Evolutionary conservation across 805 yeast species (phyloP).

Genomic region (Nakazawaea holstii): DNA sequence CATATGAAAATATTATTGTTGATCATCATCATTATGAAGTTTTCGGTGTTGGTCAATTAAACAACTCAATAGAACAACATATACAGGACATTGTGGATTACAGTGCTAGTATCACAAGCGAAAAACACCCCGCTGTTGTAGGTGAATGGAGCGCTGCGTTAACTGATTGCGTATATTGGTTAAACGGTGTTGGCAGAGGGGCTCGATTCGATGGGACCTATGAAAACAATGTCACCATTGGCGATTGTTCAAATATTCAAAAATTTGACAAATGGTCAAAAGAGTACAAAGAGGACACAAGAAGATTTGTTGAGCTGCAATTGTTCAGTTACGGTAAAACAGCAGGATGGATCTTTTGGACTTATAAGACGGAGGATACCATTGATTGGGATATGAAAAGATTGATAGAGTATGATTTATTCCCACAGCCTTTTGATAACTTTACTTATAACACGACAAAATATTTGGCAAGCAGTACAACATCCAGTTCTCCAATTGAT

Average conservation of each 20-base stretch:
- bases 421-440: constrained; percentile 69
- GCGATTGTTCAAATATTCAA: constrained; percentile 57
- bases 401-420: constrained; percentile 51
- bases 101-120: constrained; percentile 38
- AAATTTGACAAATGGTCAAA: constrained; percentile 48
- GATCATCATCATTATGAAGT: constrained; percentile 94
- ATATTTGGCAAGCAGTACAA: neutral
- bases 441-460: neutral
- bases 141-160: constrained; percentile 94
- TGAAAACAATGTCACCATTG: constrained; percentile 35
- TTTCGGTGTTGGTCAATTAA: constrained; percentile 59
- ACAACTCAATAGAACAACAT: constrained; percentile 56
- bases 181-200: constrained; percentile 82
- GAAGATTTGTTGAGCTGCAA: constrained; percentile 84
- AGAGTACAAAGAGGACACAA: constrained; percentile 48
- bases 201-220: constrained; percentile 72
- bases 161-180: constrained; percentile 86
- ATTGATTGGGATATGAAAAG: constrained; percentile 81
- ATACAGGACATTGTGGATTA: constrained; percentile 47
- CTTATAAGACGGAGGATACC: constrained; percentile 81
- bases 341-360: constrained; percentile 92
- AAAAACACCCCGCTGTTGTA: constrained; percentile 67
- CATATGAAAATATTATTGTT: constrained; percentile 60
- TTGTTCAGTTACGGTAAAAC: constrained; percentile 67
- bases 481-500: neutral